Base-by-base conservation (phyloP, 345 rosid species). In the Eucalyptus cloeziana region DNA sequence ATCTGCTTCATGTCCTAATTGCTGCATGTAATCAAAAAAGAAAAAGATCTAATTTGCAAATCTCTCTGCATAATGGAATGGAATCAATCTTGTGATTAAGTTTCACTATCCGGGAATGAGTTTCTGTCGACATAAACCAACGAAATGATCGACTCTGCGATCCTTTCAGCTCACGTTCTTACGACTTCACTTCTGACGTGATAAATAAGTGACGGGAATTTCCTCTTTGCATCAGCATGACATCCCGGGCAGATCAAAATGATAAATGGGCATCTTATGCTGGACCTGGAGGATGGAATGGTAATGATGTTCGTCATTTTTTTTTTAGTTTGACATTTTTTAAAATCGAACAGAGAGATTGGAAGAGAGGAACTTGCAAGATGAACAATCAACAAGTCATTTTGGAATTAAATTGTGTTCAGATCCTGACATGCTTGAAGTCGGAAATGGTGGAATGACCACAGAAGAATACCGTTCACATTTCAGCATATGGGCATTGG, bases 401-500 rank as follows among this genome's bases (percentile, higher is more conserved):
- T 50, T 69, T n/a, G 49, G 30, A 64, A 67, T 49, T 49, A 9
- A 87, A 33, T n/a, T 76, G 49, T 30, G 43, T 45, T 87, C 91
- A 95, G 97, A 95, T 89, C 96, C 97, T 2, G 97, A 95, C 91
- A 95, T 95, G 96, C 95, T 95, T 49, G 97, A 95, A 92, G 94
- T 95, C 49, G 97, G 96, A 24, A 95, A 95, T 87, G 96, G 97
- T 52, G 95, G 96, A 44, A 95, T 95, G 97, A 95, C 93, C 13
- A 90, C 92, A 2, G 94, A 93, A n/a, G 97, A 95, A 87, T 95
- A 95, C 62, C 91, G 92, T 25, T 93, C 93, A 43, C 96, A 95
- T 90, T 95, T 95, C 76, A 95, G 96, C 92, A 93, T 95, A 80
- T 95, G 97, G 97, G 95, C 96, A 85, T 87, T 95, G 62, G 93